Conservation (phyloP, 129 eudicot genomes). For the Artemisia tridentata region DNA sequence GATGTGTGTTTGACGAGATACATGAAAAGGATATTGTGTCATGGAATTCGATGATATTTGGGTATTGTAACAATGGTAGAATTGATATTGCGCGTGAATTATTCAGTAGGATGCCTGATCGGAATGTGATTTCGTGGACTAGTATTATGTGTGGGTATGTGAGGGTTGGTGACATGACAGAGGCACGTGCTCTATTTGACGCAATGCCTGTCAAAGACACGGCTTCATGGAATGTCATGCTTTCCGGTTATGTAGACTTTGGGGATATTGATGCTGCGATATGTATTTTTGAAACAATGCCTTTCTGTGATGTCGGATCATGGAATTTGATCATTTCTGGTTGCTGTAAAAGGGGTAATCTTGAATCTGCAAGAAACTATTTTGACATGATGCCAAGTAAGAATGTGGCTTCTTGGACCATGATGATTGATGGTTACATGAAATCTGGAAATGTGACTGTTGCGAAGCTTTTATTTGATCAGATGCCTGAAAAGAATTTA, state of each 20-base stretch:
- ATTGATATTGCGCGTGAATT: conserved; percentile 39
- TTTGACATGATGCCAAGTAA: conserved; percentile 38
- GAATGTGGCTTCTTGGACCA: conserved; percentile 57
- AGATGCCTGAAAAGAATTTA: conserved; percentile 51
- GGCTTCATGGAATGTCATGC: conserved; percentile 57
- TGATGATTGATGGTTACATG: conserved; percentile 55
- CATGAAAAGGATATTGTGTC: conserved; percentile 45
- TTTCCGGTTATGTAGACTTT: conserved; percentile 44
- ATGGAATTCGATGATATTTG: conserved; percentile 54
- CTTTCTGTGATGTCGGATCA: conserved; percentile 36
- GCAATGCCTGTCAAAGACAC: conserved; percentile 49
- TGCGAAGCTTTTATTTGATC: conserved; percentile 48
- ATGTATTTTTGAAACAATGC: conserved; percentile 33
- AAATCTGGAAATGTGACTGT: conserved; percentile 45
- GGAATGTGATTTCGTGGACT: conserved; percentile 56
- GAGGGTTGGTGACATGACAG: conserved; percentile 38
- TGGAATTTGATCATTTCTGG: conserved; percentile 49
- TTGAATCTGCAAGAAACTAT: conserved; percentile 37
- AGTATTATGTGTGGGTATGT: conserved; percentile 48
- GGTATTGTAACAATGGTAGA: conserved; percentile 41
- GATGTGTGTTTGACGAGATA: conserved; percentile 45
- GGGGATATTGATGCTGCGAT: conserved; percentile 38
- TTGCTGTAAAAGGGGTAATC: conserved; percentile 36
- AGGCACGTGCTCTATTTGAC: conserved; percentile 42
- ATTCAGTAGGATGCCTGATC: conserved; percentile 37